Percentiles rank a stretch among this genome's conserved stretches.
phyloP scores from a whole-genome alignment of 2,329 filamentous ascomycete genomes.

The Tolypocladium ovalisporum region DNA sequence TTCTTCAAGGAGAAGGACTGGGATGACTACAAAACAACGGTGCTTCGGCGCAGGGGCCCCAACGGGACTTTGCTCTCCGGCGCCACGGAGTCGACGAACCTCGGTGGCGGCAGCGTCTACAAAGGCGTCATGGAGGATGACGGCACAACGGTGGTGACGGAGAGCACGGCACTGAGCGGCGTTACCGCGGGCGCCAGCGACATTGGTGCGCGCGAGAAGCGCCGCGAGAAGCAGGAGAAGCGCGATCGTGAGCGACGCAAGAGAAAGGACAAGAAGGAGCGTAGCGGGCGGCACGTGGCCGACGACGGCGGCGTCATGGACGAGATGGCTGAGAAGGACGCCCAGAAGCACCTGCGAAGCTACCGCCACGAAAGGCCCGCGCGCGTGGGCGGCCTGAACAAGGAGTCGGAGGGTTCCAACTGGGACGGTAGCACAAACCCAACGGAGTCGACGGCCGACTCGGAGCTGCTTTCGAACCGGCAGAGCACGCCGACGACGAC shows the following conservation, averaged over 20 bases:
- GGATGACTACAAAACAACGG: constrained; percentile 97
- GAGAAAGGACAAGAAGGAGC: constrained; percentile 9
- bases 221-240: constrained; percentile 41
- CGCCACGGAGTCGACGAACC: constrained; percentile 68
- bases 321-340: constrained; percentile 50
- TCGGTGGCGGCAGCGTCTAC: constrained; percentile 82
- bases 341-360: constrained; percentile 59
- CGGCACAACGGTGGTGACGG: constrained; percentile 33
- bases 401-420: constrained; percentile 62
- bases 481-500: constrained; percentile 46
- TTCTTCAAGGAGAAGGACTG: constrained; percentile 77
- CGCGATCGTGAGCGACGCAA: constrained; percentile 27
- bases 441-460: constrained; percentile 41
- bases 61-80: constrained; percentile 79
- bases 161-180: constrained; percentile 36
- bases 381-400: constrained; percentile 81
- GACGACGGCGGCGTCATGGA: constrained; percentile 51
- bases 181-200: constrained; percentile 49
- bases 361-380: constrained; percentile 85
- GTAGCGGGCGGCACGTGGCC: constrained; percentile 31
- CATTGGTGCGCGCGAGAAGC: constrained; percentile 42
- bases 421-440: constrained; percentile 68
- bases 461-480: constrained; percentile 49
- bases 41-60: constrained; percentile 76
- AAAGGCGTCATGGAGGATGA: constrained; percentile 53